phyloP scores from a whole-genome alignment of 495 filamentous ascomycete species.

The Aspergillus conjunctus region DNA sequence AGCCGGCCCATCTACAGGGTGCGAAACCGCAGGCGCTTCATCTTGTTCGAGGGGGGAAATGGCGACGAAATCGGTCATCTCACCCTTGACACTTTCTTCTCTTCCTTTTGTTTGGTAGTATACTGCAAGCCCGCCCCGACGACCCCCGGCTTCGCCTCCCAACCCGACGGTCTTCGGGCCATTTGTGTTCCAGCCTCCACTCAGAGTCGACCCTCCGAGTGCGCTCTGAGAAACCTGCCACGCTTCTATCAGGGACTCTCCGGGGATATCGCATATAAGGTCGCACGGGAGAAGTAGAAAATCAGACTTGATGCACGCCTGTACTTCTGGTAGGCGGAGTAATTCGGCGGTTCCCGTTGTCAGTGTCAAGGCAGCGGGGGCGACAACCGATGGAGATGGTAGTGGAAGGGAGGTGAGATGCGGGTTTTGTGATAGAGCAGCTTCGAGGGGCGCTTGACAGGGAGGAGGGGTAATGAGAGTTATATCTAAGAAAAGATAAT shows the following conservation, averaged over 20 bases:
- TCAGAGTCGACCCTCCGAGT: constrained; percentile 50
- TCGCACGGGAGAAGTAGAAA: constrained; percentile 94
- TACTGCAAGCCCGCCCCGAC: constrained; percentile 78
- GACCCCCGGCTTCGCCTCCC: constrained; percentile 56
- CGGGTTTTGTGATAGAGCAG: constrained; percentile 82
- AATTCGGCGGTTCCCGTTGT: constrained; percentile 88
- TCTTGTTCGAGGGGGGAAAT: constrained; percentile 62
- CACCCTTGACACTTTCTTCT: constrained; percentile 74
- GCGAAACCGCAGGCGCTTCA: constrained; percentile 52
- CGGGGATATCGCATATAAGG: constrained; percentile 85
- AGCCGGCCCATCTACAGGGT: constrained; percentile 50
- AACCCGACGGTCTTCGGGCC: constrained; percentile 40
- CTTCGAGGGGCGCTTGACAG: constrained; percentile 67
- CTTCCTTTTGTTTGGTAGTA: constrained; percentile 83
- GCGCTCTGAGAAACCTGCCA: constrained; percentile 87
- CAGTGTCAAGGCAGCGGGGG: constrained; percentile 69
- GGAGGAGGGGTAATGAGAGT: constrained; percentile 80
- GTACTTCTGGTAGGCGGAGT: constrained; percentile 76
- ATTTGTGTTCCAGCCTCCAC: constrained; percentile 30
- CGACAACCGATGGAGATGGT: constrained; percentile 72
- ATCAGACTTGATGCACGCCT: constrained; percentile 71
- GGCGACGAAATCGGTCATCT: constrained; percentile 88
- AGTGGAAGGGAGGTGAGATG: constrained; percentile 79
- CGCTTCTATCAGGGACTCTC: constrained; percentile 76
- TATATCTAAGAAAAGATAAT: constrained; percentile 58